Evolutionary conservation across 495 filamentous ascomycete genomes (phyloP).

Genomic region (Aspergillus funiculosus): DNA sequence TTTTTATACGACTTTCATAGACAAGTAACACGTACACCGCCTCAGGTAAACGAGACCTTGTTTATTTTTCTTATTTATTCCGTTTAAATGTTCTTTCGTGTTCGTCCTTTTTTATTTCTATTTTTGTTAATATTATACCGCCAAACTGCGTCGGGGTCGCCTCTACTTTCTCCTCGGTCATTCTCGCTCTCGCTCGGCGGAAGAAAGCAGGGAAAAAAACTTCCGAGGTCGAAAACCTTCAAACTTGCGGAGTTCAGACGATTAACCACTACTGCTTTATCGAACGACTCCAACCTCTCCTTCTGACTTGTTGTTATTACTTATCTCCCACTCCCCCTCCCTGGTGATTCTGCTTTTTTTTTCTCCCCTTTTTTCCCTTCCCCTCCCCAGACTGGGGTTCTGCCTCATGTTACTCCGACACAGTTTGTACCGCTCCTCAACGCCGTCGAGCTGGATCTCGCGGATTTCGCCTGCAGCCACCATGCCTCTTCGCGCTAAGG

Average conservation of each 20-base stretch:
- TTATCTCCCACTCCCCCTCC: constrained; percentile 14
- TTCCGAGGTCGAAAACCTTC: constrained; percentile 15
- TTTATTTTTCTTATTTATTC: too few species aligned
- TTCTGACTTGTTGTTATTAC: constrained; percentile 12
- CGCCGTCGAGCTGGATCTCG: constrained; percentile 51
- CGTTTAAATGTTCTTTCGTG: too few species aligned
- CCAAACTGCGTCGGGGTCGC: too few species aligned
- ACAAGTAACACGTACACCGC: too few species aligned
- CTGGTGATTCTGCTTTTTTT: constrained; percentile 15
- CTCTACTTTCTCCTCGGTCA: not conserved
- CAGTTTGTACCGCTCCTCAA: constrained; percentile 38
- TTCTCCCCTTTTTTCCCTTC: constrained; percentile 18
- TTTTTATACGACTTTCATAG: too few species aligned
- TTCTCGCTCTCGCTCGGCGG: not conserved
- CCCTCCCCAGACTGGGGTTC: constrained; percentile 18
- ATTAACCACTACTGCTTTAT: constrained; percentile 17
- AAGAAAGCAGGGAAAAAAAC: constrained; percentile 8
- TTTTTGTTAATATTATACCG: too few species aligned
- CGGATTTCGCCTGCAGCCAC: constrained; percentile 40
- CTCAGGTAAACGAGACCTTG: too few species aligned
- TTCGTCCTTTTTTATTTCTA: too few species aligned
- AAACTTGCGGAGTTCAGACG: constrained; percentile 18
- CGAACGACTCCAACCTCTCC: constrained; percentile 9
- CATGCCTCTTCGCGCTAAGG: constrained; percentile 88
- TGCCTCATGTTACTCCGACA: constrained; percentile 50